Evolutionary conservation across 2,329 filamentous ascomycete species (phyloP).

Genomic region (Tolypocladium ophioglossoides): DNA sequence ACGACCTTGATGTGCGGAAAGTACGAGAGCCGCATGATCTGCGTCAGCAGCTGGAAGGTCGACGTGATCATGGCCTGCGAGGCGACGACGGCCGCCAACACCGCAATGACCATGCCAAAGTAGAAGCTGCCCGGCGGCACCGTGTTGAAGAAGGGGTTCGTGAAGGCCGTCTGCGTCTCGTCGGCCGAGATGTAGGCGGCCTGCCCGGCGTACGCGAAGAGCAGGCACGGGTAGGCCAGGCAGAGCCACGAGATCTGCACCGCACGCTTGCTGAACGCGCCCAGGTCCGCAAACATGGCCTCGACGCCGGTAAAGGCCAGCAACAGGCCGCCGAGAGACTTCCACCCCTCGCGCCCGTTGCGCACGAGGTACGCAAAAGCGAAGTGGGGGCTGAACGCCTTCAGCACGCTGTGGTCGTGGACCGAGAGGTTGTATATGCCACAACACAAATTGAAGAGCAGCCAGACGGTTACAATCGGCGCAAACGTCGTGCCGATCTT

Average conservation of each 20-base stretch:
- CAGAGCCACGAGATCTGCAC: background rate
- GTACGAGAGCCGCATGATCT: conserved; percentile 61
- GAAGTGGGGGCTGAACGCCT: background rate
- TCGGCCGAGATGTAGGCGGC: background rate
- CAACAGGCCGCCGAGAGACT: background rate
- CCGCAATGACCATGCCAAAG: conserved; percentile 55
- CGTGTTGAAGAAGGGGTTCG: conserved; percentile 64
- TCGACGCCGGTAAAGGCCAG: background rate
- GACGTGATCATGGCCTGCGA: conserved; percentile 72
- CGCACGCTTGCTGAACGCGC: background rate
- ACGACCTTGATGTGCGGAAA: conserved; percentile 67
- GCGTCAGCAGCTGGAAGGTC: conserved; percentile 58
- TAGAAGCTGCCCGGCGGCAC: conserved; percentile 59
- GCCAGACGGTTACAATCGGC: background rate
- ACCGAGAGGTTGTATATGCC: background rate
- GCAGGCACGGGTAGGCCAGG: background rate
- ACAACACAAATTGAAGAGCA: background rate
- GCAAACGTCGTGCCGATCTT: background rate
- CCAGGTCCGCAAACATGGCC: background rate
- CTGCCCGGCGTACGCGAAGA: background rate
- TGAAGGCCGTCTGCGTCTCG: background rate
- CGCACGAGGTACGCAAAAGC: background rate
- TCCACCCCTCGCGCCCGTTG: background rate
- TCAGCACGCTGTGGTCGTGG: background rate
- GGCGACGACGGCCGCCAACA: conserved; percentile 63